Percentiles rank a stretch among this genome's conserved stretches.
Evolutionary conservation across 1,139 yeast species (phyloP).

Genomic region (Pneumocystis oryctolagi): DNA sequence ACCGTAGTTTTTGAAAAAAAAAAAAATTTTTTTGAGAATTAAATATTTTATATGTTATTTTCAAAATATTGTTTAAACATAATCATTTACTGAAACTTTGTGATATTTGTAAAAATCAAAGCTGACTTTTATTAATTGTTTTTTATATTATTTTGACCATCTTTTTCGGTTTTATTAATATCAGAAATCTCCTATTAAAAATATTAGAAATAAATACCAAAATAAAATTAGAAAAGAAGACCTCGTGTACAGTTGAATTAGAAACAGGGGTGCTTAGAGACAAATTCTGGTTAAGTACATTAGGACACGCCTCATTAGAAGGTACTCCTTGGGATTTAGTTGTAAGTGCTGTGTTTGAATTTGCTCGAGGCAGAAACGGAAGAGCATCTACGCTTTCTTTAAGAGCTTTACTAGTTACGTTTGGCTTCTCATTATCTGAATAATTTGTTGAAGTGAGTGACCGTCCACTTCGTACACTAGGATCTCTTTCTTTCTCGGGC

Average conservation of each 20-base stretch:
- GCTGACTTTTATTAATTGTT: background rate
- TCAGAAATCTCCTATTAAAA: background rate
- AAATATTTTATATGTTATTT: background rate
- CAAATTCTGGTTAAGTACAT: background rate
- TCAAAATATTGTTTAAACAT: background rate
- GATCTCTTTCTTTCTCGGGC: constrained; percentile 9
- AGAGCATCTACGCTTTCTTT: background rate
- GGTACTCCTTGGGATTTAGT: background rate
- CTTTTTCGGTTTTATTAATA: background rate
- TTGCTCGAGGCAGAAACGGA: background rate
- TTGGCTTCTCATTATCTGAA: background rate
- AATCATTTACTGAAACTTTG: background rate
- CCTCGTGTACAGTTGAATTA: background rate
- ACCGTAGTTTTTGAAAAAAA: background rate
- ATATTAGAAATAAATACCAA: background rate
- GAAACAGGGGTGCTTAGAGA: background rate
- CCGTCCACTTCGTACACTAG: background rate
- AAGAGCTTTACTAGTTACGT: background rate
- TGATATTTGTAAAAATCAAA: background rate
- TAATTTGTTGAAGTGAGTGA: background rate
- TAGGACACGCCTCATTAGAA: background rate
- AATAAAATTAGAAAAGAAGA: background rate
- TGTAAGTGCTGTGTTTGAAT: background rate
- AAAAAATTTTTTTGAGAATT: background rate
- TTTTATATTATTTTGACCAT: background rate